Base-by-base conservation (phyloP, 1,284 basidiomycete genomes). In the Megacollybia platyphylla region DNA sequence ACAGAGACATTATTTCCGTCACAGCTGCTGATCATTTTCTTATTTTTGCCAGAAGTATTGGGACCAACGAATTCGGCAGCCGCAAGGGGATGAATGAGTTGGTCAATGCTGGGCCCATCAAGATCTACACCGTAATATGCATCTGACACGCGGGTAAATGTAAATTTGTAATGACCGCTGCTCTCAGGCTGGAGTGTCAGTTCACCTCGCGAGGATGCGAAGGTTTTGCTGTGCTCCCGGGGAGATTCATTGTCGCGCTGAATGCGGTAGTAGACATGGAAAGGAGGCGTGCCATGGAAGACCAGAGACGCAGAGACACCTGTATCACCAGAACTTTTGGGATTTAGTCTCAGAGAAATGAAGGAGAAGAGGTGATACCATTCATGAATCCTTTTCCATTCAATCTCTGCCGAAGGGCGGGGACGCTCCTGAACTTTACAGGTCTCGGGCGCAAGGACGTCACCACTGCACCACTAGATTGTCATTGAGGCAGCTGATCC, bases 321-420 rank as follows among this genome's bases (percentile, higher is more conserved):
- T 20, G 88, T 92, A 51, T 97, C 91, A 9, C 92, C 90, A 29
- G 90, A 91, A 57, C 92, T 97, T 47, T 46, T 51, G 42, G 52
- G n/a, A 43, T 42, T 44, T 39, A 35, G 46, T 30, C 18, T 24
- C 41, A 20, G 46, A 34, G 20, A 26, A n/a, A 18, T 10, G 29
- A 27, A 13, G 31, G 38, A 26, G 13, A 42, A 29, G 10, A 17
- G 30, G 28, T 30, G 18, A 32, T 52, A 86, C 88, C 89, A 91
- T 65, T 92, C 94, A 52, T 93, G 87, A 50, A 97, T 86, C 42
- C 85, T 82, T 54, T 82, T 84, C 73, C 92, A 91, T 56, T 84
- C 76, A 49, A 96, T 88, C 54, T 90, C 79, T 9, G 87, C 83
- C 2, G 73, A 78, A 1, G 90, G 89, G 32, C 71, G 59, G 1